A percentile compares a stretch with the other conserved stretches of the same genome.
Evolutionary conservation across 768 basidiomycete genomes (phyloP).

Genomic region (Lentinus tigrinus): DNA sequence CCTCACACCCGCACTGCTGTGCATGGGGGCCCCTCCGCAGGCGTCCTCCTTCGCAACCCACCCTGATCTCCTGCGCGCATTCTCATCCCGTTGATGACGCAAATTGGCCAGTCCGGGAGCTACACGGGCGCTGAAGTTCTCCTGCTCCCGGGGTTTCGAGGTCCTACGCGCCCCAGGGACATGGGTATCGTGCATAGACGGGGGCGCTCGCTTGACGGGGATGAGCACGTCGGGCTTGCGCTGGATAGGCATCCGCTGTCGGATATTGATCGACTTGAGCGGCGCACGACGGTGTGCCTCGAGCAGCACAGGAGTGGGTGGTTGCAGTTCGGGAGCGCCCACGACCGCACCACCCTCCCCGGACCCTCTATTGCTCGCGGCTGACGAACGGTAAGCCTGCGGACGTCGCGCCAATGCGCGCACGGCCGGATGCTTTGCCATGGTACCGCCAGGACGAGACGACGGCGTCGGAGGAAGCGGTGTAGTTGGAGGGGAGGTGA

Average conservation of each 20-base stretch:
- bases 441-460: conserved; percentile 6
- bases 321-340: conserved; percentile 10
- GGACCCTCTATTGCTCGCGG: background rate
- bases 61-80: conserved; percentile 11
- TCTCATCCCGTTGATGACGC: conserved; percentile 6
- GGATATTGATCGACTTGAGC: conserved; percentile 18
- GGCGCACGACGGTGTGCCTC: conserved; percentile 16
- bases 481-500: background rate
- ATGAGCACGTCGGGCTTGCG: conserved; percentile 6
- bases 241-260: conserved; percentile 15
- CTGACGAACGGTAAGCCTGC: background rate
- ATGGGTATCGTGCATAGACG: background rate
- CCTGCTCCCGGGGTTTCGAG: background rate
- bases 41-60: background rate
- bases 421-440: conserved; percentile 27
- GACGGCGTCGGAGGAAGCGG: background rate
- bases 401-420: conserved; percentile 15
- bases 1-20: conserved; percentile 1
- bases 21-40: conserved; percentile 2
- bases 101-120: conserved; percentile 10
- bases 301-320: conserved; percentile 6
- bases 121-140: conserved; percentile 7
- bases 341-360: conserved; percentile 4
- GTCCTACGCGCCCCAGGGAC: background rate
- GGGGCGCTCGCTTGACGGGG: background rate